phyloP scores from a whole-genome alignment of 768 basidiomycete genomes.

The Xerocomellus chrysenteron region DNA sequence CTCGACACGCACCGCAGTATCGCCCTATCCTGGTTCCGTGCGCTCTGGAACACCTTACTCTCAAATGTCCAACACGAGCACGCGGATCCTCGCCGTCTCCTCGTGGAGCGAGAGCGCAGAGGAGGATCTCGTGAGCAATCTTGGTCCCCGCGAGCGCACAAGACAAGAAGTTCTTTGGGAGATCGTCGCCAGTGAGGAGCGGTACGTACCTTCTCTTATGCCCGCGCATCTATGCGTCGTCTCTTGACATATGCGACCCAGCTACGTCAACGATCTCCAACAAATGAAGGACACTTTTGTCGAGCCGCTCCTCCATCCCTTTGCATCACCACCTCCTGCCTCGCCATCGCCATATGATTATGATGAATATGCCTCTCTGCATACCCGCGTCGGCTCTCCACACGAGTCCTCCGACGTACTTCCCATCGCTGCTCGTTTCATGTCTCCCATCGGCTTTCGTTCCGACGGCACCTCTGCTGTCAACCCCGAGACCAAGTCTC shows the following conservation, averaged over 20 bases:
- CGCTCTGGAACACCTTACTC: conserved; percentile 84
- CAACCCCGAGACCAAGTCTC: conserved; percentile 49
- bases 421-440: conserved; percentile 88
- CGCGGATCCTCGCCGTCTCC: conserved; percentile 70
- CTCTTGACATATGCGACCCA: conserved; percentile 34
- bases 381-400: conserved; percentile 57
- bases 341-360: conserved; percentile 61
- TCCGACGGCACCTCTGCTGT: conserved; percentile 44
- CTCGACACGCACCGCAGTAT: conserved; percentile 61
- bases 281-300: conserved; percentile 95
- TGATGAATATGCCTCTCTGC: conserved; percentile 51
- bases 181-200: conserved; percentile 94
- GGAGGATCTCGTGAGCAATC: conserved; percentile 88
- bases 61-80: conserved; percentile 68
- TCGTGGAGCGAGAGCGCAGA: conserved; percentile 96
- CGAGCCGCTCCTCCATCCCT: conserved; percentile 85
- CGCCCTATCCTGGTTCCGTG: conserved; percentile 68
- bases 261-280: conserved; percentile 88
- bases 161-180: conserved; percentile 96
- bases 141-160: conserved; percentile 92
- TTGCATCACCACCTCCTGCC: conserved; percentile 39
- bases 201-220: conserved; percentile 46
- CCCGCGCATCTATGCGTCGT: conserved; percentile 9
- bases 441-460: conserved; percentile 59
- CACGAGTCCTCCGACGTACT: conserved; percentile 72